phyloP scores from a whole-genome alignment of 192 early-diverging fungal genomes.

The Dissophora ornata region DNA sequence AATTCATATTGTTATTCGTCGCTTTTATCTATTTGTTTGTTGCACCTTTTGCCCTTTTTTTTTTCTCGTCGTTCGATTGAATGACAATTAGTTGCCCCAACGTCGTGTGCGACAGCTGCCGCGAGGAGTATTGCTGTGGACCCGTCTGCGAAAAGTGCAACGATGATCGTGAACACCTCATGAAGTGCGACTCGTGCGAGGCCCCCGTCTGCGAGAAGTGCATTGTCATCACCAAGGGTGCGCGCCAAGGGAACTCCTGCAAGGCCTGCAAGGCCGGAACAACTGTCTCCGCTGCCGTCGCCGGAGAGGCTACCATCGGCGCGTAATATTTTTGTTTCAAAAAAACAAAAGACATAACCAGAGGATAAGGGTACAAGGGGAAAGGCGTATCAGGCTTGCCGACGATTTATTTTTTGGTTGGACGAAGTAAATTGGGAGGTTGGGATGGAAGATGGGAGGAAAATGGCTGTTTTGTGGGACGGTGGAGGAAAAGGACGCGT shows the following conservation, averaged over 20 bases:
- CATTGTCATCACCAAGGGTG: conserved; percentile 52
- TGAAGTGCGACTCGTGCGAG: conserved; percentile 46
- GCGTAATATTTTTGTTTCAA: conserved; percentile 22
- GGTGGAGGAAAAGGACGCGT: background rate
- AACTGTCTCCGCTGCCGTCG: background rate
- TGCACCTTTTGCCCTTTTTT: too few species aligned
- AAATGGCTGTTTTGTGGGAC: too few species aligned
- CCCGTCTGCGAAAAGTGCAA: conserved; percentile 50
- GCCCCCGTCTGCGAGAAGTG: conserved; percentile 48
- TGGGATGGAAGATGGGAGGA: background rate
- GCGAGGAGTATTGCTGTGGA: conserved; percentile 54
- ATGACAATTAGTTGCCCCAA: conserved; percentile 36
- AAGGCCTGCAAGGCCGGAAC: conserved; percentile 33
- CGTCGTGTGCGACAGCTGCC: conserved; percentile 54
- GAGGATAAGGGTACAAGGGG: background rate
- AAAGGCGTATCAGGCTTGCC: too few species aligned
- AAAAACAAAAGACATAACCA: background rate
- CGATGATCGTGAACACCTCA: conserved; percentile 35
- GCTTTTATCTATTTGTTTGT: too few species aligned
- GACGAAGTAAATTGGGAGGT: background rate
- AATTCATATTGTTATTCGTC: too few species aligned
- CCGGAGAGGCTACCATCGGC: conserved; percentile 5
- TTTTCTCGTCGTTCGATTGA: background rate
- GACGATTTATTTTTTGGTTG: too few species aligned
- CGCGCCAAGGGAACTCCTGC: conserved; percentile 48